Percentiles rank a stretch among this genome's conserved stretches.
These are phyloP conservation scores for Myotisia sp. DNA, from an alignment of 2,329 filamentous ascomycete genomes.

Conservation along the genomic window DNA sequence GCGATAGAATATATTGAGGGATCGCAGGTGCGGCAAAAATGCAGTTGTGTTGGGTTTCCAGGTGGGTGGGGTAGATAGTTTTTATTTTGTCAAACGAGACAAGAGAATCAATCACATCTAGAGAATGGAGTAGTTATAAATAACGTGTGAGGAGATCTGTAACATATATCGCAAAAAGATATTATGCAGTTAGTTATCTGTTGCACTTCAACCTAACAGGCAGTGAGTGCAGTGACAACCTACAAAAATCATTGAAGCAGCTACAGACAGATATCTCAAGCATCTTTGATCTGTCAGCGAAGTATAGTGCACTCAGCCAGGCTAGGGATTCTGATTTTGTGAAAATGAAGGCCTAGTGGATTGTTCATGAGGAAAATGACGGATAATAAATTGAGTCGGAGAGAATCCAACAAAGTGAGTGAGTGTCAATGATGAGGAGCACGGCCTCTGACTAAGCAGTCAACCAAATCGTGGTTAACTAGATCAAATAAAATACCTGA, in stretches of 20 bases:
- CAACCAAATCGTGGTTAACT: neutral
- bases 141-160: constrained; percentile 1
- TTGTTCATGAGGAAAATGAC: neutral
- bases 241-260: constrained; percentile 18
- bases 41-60: constrained; percentile 1
- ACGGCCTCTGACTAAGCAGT: constrained; percentile 6
- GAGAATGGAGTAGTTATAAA: too few relatives aligned
- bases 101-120: constrained; percentile 2
- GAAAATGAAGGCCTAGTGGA: constrained; percentile 1
- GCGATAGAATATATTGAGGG: constrained; percentile 3
- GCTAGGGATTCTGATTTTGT: neutral
- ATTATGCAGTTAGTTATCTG: neutral
- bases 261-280: constrained; percentile 17
- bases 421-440: constrained; percentile 2
- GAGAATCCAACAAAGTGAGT: too few relatives aligned
- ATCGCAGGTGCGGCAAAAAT: neutral
- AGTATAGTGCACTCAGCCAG: constrained; percentile 9
- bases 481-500: neutral
- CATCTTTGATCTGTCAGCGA: constrained; percentile 19
- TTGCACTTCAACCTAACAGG: neutral
- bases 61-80: neutral
- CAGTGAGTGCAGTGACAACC: constrained; percentile 11
- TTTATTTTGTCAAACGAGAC: neutral
- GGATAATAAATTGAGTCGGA: too few relatives aligned
- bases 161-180: too few relatives aligned